phyloP scores from a whole-genome alignment of 805 yeast species.

The Candida pini region DNA sequence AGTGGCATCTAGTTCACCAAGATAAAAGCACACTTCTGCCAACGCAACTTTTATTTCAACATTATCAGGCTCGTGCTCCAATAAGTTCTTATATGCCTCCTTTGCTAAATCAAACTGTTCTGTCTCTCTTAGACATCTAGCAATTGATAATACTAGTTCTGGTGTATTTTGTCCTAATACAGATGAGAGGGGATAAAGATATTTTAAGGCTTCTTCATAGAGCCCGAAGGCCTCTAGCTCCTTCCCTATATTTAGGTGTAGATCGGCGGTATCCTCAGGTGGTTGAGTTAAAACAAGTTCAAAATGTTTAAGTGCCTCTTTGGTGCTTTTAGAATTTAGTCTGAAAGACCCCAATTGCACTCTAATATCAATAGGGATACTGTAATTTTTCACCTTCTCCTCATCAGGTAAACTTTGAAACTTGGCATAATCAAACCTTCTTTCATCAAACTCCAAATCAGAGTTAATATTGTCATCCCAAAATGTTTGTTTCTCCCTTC shows the following conservation, averaged over 20 bases:
- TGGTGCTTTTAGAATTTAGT: constrained; percentile 52
- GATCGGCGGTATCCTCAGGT: constrained; percentile 61
- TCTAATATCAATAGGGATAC: constrained; percentile 82
- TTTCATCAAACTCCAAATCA: constrained; percentile 80
- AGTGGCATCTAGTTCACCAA: constrained; percentile 57
- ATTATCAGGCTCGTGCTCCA: constrained; percentile 54
- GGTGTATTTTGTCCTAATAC: constrained; percentile 46
- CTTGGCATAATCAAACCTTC: constrained; percentile 47
- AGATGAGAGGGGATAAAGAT: constrained; percentile 51
- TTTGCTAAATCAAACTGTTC: constrained; percentile 66
- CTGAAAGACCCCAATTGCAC: constrained; percentile 74
- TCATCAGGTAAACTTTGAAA: constrained; percentile 36
- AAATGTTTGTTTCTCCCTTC: constrained; percentile 54
- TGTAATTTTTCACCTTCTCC: constrained; percentile 37
- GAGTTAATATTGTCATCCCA: constrained; percentile 56
- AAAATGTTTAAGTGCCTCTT: constrained; percentile 74
- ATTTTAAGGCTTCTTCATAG: constrained; percentile 70
- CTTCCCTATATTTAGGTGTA: constrained; percentile 71
- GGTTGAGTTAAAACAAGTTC: constrained; percentile 46
- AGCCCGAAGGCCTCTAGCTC: constrained; percentile 64
- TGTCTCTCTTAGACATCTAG: constrained; percentile 69
- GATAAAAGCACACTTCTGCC: constrained; percentile 73
- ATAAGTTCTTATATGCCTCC: constrained; percentile 47
- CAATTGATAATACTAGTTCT: constrained; percentile 56
- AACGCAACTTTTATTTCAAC: constrained; percentile 70